Evolutionary conservation across 805 yeast species (phyloP), one percentile per base, ranked within the genome.

Genomic region (Starmerella floricola): DNA sequence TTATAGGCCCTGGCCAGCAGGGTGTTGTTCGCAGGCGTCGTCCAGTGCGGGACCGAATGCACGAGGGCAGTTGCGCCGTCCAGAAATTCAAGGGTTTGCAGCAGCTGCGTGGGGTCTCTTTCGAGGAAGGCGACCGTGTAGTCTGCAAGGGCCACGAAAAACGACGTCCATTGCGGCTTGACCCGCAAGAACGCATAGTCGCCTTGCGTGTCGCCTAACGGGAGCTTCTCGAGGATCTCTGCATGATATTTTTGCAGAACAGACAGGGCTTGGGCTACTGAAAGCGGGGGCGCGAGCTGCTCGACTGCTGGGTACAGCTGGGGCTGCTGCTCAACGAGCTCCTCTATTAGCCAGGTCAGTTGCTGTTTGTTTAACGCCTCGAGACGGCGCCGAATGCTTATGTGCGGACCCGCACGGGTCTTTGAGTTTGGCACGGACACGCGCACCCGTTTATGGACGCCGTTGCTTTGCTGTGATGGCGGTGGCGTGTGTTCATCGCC

Each of bases 141-240:
- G 59, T 84, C 95, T 15, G 81, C 73, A 41, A 85, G 63, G 18
- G 83, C 75, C 47, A 69, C 67, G 46, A 81, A 69, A 51, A 84
- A 82, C 51, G 80, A 91, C 45, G 72, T 72, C 47, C 82, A 69
- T 44, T 66, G 61, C 6, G 79, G 73, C 54, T 80, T 76, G 29
- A 85, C 81, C 43, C 94, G 67, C 44, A 80, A 61, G 57, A 74
- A 84, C 4, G 87, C 75, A 55, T 84, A 84, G 58, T 84, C 94
- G 36, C 42, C 35, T 16, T 24, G 41, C 24, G n/a, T 30, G 36
- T 80, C 46, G 32, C 51, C 51, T 8, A 40, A 38, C 1, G 95
- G 95, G 49, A 85, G 60, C 45, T 70, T 67, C 8, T 58, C 57
- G 17, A 62, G 52, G 21, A 82, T 71, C 6, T 43, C 47, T 4